Base-by-base conservation (phyloP, 2,329 filamentous ascomycete species). In the Xylaria hypoxylon region DNA sequence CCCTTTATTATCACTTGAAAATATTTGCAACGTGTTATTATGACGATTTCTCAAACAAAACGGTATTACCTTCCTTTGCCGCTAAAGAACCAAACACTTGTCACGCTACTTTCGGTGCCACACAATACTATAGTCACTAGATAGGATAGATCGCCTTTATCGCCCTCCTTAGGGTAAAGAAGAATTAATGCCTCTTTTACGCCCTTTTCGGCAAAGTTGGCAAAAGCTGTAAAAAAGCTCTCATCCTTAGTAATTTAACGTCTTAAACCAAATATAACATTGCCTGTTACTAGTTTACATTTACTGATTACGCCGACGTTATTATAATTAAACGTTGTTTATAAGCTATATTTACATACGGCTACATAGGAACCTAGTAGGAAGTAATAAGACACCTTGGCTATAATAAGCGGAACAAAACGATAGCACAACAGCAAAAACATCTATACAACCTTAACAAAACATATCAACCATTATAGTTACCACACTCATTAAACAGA, bases 91-190 rank as follows among this genome's bases (percentile, higher is more conserved):
- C 13, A 53, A 15, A 53, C 50, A 53, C 50, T 22, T 15, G 15
- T 13, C 26, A 53, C 50, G 50, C 50, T 53, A 53, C 50, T 53
- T 53, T 38, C 7, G 28, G 28, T 35, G n/a, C 50, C 5, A 35
- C 13, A 53, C 6, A 53, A 53, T 53, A 53, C 28, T 53, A 35
- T 22, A 53, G 50, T 53, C 5, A 53, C 50, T 15, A 53, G 50
- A 53, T 22, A 53, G 28, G 28, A 35, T 38, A 53, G 2, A 28
- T 3, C 8, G 3, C 19, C 28, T 22, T n/a, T 53, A 15, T 38
- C n/a, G 4, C 8, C 8, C 8, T 33, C 8, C 31, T 33, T 33
- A 33, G 8, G 8, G 31, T 33, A 33, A 33, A 33, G 8, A 33
- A 33, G 8, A 33, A 33, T 5, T 33, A 33, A 8, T 33, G 31